Conservation (phyloP, 768 basidiomycete species). For the Rhodotorula paludigena region DNA sequence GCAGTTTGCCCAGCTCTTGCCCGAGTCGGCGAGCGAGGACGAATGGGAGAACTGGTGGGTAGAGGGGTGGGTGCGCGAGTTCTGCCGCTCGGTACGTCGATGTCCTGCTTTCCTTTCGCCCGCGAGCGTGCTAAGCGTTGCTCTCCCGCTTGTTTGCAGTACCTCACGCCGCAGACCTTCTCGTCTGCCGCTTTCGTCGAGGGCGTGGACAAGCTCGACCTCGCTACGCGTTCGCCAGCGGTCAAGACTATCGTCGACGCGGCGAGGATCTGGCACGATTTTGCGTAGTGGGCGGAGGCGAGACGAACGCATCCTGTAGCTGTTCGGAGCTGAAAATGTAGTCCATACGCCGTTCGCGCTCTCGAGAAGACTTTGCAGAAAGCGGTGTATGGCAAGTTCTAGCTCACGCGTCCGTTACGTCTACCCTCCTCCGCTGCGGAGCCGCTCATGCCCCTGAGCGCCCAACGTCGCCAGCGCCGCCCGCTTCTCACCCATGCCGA, state of each 20-base stretch:
- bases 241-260: slow-evolving; percentile 16
- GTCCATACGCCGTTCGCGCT: no score
- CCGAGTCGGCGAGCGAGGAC: slow-evolving; percentile 57
- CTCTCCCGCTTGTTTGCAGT: not conserved
- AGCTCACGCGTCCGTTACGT: not conserved
- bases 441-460: not conserved
- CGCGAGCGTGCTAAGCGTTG: no score
- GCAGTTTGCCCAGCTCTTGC: slow-evolving; percentile 68
- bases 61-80: slow-evolving; percentile 87
- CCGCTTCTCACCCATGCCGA: slow-evolving; percentile 31
- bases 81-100: slow-evolving; percentile 66
- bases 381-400: not conserved
- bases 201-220: slow-evolving; percentile 19
- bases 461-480: not conserved
- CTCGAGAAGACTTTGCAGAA: not conserved
- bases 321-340: no score
- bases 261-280: slow-evolving; percentile 24
- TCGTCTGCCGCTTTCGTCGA: not conserved
- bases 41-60: slow-evolving; percentile 83
- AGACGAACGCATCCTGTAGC: not conserved
- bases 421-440: slow-evolving; percentile 8
- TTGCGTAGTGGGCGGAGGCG: slow-evolving; percentile 19
- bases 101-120: not conserved
- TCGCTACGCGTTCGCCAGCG: slow-evolving; percentile 1
- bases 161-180: slow-evolving; percentile 4